phyloP scores from a whole-genome alignment of 495 filamentous ascomycete species.

The Neohortaea acidophila region DNA sequence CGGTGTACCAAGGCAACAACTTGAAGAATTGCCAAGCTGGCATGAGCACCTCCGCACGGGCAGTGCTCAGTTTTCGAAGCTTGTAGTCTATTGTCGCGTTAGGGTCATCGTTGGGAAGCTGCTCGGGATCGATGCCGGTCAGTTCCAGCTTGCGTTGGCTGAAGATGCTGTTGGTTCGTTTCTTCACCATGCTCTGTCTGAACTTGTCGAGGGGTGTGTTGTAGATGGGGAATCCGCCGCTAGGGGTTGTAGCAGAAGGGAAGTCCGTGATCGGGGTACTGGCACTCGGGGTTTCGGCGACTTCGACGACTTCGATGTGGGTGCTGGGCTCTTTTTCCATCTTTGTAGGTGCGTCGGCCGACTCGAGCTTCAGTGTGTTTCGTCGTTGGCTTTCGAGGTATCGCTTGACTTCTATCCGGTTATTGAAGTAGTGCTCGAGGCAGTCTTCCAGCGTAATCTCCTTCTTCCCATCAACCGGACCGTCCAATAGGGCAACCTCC shows the following conservation, averaged over 20 bases:
- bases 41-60: conserved; percentile 81
- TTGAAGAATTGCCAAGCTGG: conserved; percentile 94
- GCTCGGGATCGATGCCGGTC: conserved; percentile 22
- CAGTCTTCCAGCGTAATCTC: conserved; percentile 73
- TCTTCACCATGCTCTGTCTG: conserved; percentile 20
- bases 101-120: conserved; percentile 28
- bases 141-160: conserved; percentile 41
- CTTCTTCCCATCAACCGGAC: conserved; percentile 41
- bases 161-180: conserved; percentile 47
- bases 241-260: conserved; percentile 25
- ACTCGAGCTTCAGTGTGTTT: conserved; percentile 41
- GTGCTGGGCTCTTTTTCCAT: conserved; percentile 37
- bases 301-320: conserved; percentile 48
- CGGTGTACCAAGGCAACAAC: conserved; percentile 43
- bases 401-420: conserved; percentile 75
- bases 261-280: conserved; percentile 26
- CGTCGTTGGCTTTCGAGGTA: conserved; percentile 44
- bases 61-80: conserved; percentile 34
- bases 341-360: conserved; percentile 17
- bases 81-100: conserved; percentile 8
- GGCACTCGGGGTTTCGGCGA: conserved; percentile 27
- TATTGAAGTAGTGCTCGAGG: conserved; percentile 88
- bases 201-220: conserved; percentile 8
- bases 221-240: conserved; percentile 9
- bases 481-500: conserved; percentile 67